Percentiles rank a stretch among this genome's conserved stretches.
Conservation (phyloP, 768 basidiomycete species). For the Candolleomyces eurysporus region DNA sequence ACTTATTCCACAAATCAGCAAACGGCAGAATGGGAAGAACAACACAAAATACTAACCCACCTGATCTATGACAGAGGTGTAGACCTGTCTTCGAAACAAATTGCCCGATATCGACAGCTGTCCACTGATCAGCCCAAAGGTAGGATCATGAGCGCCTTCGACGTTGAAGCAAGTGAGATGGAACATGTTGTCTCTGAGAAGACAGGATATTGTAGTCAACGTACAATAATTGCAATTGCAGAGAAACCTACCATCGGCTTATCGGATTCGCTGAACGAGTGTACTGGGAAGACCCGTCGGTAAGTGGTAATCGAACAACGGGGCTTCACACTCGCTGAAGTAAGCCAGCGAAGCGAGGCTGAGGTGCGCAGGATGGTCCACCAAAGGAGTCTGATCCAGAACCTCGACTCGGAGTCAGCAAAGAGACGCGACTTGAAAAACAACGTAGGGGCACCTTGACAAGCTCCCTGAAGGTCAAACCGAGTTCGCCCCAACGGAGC, state of each 20-base stretch:
- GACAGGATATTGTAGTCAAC: background rate
- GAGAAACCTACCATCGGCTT: conserved; percentile 65
- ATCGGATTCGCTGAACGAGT: conserved; percentile 86
- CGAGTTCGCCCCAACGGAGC: conserved; percentile 87
- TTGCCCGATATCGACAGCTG: conserved; percentile 85
- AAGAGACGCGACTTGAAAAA: background rate
- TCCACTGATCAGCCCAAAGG: conserved; percentile 79
- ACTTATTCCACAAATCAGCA: conserved; percentile 43
- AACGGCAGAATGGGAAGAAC: too few relatives aligned
- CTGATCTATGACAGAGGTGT: conserved; percentile 20
- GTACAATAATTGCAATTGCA: background rate
- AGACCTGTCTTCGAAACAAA: conserved; percentile 80
- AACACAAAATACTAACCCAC: too few relatives aligned
- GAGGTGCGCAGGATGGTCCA: conserved; percentile 83
- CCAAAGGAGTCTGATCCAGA: conserved; percentile 48
- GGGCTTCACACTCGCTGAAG: conserved; percentile 48
- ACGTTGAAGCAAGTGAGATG: conserved; percentile 91
- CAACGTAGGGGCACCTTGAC: conserved; percentile 46
- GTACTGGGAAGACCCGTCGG: conserved; percentile 40
- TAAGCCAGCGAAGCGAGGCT: conserved; percentile 80
- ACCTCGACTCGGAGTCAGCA: background rate
- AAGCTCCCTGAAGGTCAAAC: conserved; percentile 81
- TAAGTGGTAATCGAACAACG: conserved; percentile 1
- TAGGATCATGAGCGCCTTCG: conserved; percentile 76
- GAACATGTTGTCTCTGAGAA: conserved; percentile 66